These are phyloP conservation scores for Fraxinus paxiana DNA, from an alignment of 305 asterid species.

Conservation along the genomic window DNA sequence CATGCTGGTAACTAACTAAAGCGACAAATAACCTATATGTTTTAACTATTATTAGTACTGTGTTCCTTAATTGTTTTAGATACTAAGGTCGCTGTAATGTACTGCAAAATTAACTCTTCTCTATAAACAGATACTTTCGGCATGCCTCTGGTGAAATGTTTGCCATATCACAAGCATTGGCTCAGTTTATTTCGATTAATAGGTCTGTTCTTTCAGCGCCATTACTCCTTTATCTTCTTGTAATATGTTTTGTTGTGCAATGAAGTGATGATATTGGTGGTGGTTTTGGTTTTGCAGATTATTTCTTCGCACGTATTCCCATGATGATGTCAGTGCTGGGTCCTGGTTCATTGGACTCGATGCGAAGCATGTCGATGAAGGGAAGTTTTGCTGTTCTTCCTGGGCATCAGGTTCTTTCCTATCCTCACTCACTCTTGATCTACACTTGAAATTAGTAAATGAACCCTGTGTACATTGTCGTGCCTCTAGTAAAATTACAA, in stretches of 20 bases:
- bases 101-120: constrained; percentile 7
- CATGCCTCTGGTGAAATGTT: constrained; percentile 87
- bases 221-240: neutral
- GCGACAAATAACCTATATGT: neutral
- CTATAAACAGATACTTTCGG: constrained; percentile 57
- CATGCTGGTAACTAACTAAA: neutral
- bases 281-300: constrained; percentile 33
- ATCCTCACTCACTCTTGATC: constrained; percentile 4
- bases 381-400: constrained; percentile 80
- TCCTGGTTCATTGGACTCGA: constrained; percentile 88
- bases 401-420: constrained; percentile 58
- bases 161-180: constrained; percentile 70
- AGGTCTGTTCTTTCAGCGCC: constrained; percentile 37
- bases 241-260: neutral
- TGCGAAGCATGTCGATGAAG: constrained; percentile 68
- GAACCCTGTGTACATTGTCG: neutral
- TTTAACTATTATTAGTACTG: neutral
- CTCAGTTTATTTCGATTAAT: constrained; percentile 69
- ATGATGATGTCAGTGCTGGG: constrained; percentile 81
- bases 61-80: neutral
- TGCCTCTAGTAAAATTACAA: neutral
- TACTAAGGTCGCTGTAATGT: neutral
- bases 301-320: constrained; percentile 58
- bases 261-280: neutral
- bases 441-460: neutral